Base-by-base conservation (phyloP, 2,329 filamentous ascomycete species). In the Paracorniculantispora psalliotae region DNA sequence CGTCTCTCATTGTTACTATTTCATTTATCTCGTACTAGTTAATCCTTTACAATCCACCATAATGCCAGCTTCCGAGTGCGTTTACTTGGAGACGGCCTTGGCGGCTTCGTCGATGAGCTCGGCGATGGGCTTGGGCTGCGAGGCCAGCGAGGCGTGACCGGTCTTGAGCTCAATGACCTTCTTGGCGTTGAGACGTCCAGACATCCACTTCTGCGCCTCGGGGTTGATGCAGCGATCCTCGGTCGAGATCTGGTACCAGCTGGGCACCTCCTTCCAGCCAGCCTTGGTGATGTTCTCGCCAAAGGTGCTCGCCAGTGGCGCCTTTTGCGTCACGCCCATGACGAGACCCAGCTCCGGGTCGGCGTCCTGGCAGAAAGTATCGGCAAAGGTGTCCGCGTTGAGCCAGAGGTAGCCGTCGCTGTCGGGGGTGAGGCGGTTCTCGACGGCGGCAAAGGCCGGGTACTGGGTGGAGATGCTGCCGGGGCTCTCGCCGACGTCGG, bases 161-260 rank as follows among this genome's bases (percentile, higher is more conserved):
- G 55, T 7, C 19, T 41, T 43, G 25, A 50, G 47, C 35, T 58
- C 55, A 30, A 58, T 58, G n/a, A 50, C n/a, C 46, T 51, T 58
- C 19, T 43, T 50, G n/a, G 55, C 28, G 19, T 43, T 41, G 23
- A 58, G 47, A 4, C 55, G 44, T 4, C 10, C 21, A 4, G 55
- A 44, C 55, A 58, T 58, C 19, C 49, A 50, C 23, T 50, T 50
- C n/a, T 58, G 30, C 3, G 55, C 55, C 6, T 58, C 46, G 21
- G 55, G 55, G 33, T 51, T 50, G 55, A 58, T 58, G 55, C 55
- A 58, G 15, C 47, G 26, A 35, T 58, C 55, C 1, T 58, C 55
- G 23, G 55, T 58, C 19, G 55, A 58, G 21, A 58, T 43, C 19
- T 58, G 55, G 37, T 58, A 58, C 55, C 55, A 58, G 46, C 46